Base-by-base conservation (phyloP, 495 filamentous ascomycete genomes). In the Penicillium cataractarum region DNA sequence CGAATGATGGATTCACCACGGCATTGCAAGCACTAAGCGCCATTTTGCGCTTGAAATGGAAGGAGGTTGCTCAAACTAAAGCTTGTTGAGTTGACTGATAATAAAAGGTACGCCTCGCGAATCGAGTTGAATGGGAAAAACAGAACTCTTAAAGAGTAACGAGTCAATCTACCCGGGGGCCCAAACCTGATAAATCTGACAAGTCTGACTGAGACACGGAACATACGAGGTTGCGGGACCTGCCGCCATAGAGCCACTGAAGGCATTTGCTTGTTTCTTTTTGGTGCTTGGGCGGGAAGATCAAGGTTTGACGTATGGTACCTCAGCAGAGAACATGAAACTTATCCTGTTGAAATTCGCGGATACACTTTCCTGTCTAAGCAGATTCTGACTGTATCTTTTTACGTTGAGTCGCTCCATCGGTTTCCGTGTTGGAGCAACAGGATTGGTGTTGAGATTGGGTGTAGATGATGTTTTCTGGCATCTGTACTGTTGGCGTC, bases 1-100 rank as follows among this genome's bases (percentile, higher is more conserved):
- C 71, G 50, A 74, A 72, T 31, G 65, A 65, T 7, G 69, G 69
- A 56, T 72, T 72, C 26, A 61, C 22, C 27, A 74, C 54, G 46
- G 64, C 60, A 49, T 74, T 72, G 64, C 67, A 68, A 4, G 57
- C 24, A 44, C 66, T 68, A 31, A 68, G 58, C 17, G 66, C 54
- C 67, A 70, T 71, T 35, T 54, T 35, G 29, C n/a, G 4, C 7
- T 1, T 46, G 0, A 8, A 46, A 22, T 46, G 6, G 19, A 5
- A 15, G 6, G 19, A 5, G 21, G 42, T 9, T 12, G 22, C 2
- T 22, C 19, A 46, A 46, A 21, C 8, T 4, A 22, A 46, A 22
- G 42, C 42, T 12, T 4, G 8, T 10, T 24, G 13, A 15, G 2
- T 4, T 46, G 42, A 46, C 1, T 10, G 8, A 21, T 22, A 1